Conservation (phyloP, 495 filamentous ascomycete species). For the Annulohypoxylon maeteangense region DNA sequence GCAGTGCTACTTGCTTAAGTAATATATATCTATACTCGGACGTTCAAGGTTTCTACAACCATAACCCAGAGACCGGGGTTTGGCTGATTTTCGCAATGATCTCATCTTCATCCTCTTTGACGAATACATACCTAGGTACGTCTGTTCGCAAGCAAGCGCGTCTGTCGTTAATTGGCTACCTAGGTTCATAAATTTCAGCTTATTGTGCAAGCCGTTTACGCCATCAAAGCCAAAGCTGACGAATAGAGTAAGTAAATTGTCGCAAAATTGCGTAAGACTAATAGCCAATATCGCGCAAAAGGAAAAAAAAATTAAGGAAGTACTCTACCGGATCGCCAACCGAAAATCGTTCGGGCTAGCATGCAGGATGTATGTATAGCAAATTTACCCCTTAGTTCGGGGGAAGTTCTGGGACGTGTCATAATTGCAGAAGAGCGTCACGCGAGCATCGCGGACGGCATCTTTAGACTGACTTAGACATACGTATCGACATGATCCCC, state of each 20-base stretch:
- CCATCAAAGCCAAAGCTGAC: conserved; percentile 33
- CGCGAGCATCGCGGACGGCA: conserved; percentile 25
- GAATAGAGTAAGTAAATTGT: conserved; percentile 13
- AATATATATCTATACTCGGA: conserved; percentile 29
- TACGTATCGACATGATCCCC: conserved; percentile 29
- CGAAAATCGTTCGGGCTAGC: conserved; percentile 3
- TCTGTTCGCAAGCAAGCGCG: conserved; percentile 26
- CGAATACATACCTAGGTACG: conserved; percentile 15
- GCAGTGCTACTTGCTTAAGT: conserved; percentile 31
- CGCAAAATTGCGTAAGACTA: conserved; percentile 30
- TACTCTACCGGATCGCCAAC: neutral
- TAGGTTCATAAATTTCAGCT: conserved; percentile 12
- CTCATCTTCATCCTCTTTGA: conserved; percentile 32
- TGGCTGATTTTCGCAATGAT: conserved; percentile 27
- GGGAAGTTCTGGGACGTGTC: neutral
- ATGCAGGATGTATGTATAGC: conserved; percentile 8
- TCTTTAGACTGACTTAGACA: conserved; percentile 8
- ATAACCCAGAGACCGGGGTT: conserved; percentile 20
- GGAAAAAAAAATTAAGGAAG: no score
- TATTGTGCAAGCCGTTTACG: conserved; percentile 24
- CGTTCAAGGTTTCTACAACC: conserved; percentile 19
- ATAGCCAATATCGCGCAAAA: conserved; percentile 23
- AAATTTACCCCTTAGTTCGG: conserved; percentile 3
- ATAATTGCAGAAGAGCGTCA: conserved; percentile 29
- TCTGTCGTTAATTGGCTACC: conserved; percentile 2